Evolutionary conservation across 352 stramenopile genomes (phyloP).

Genomic region (Globisporangium megalacanthum): DNA sequence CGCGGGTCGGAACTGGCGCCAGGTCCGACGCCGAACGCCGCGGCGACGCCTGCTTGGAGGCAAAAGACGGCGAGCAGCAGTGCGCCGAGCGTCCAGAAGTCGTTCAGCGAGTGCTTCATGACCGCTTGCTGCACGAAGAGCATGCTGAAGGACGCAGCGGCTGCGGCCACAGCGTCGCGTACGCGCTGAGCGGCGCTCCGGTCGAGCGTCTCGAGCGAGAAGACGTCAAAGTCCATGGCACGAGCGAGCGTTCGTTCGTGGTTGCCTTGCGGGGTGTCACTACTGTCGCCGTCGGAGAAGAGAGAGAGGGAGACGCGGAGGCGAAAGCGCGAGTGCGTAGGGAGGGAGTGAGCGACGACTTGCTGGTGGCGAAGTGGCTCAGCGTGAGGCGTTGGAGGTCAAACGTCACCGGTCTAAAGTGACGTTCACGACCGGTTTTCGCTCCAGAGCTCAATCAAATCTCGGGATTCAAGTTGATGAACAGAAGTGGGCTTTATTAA

Average conservation of each 20-base stretch:
- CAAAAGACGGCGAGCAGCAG: constrained; percentile 23
- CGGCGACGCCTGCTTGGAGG: constrained; percentile 9
- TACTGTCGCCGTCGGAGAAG: constrained; percentile 9
- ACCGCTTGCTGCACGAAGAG: constrained; percentile 14
- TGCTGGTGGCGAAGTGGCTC: too few species aligned
- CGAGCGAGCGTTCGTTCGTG: background rate
- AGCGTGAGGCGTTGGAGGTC: too few species aligned
- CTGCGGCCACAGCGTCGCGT: constrained; percentile 11
- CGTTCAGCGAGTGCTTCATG: constrained; percentile 19
- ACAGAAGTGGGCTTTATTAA: too few species aligned
- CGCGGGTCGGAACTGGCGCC: background rate
- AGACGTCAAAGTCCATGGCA: constrained; percentile 15
- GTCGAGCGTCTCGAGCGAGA: constrained; percentile 9
- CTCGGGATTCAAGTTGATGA: too few species aligned
- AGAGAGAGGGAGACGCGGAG: too few species aligned
- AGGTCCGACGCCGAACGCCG: background rate
- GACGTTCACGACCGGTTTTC: too few species aligned
- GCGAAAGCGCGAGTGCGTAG: too few species aligned
- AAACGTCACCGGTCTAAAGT: too few species aligned
- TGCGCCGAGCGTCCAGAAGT: constrained; percentile 28
- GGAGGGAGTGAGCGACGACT: too few species aligned
- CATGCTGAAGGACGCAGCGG: constrained; percentile 13
- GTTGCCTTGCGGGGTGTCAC: background rate
- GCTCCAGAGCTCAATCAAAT: too few species aligned
- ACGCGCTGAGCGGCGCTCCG: constrained; percentile 13